Evolutionary conservation across 305 asterid species (phyloP).

Genomic region (Fraxinus angustifolia): DNA sequence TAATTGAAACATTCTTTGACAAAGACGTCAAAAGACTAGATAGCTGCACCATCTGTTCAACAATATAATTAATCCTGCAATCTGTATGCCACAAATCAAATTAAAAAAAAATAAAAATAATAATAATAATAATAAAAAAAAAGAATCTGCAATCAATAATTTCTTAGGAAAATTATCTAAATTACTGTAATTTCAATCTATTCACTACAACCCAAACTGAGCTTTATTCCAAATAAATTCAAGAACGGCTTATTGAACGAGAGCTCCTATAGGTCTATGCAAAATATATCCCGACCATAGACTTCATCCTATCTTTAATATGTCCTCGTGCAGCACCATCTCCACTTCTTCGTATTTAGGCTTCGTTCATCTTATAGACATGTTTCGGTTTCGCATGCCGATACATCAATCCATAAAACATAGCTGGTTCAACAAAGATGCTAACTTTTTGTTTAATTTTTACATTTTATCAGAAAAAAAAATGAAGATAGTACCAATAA

Average conservation of each 20-base stretch:
- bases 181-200: not conserved
- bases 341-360: not conserved
- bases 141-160: not conserved
- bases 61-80: conserved; percentile 4
- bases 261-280: not conserved
- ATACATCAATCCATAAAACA: not conserved
- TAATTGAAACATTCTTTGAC: conserved; percentile 46
- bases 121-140: no score
- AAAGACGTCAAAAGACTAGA: conserved; percentile 48
- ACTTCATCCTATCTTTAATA: not conserved
- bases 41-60: conserved; percentile 60
- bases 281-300: not conserved
- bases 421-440: not conserved
- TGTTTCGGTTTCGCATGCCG: not conserved
- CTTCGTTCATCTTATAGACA: not conserved
- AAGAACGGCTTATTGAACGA: not conserved
- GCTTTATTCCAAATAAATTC: not conserved
- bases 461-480: not conserved
- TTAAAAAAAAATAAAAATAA: not conserved
- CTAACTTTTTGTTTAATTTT: not conserved
- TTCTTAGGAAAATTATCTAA: not conserved
- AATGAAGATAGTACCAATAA: not conserved
- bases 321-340: not conserved
- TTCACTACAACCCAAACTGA: not conserved
- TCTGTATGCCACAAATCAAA: not conserved